phyloP scores from a whole-genome alignment of 179 eudicot genomes.

The Dionaea muscipula region DNA sequence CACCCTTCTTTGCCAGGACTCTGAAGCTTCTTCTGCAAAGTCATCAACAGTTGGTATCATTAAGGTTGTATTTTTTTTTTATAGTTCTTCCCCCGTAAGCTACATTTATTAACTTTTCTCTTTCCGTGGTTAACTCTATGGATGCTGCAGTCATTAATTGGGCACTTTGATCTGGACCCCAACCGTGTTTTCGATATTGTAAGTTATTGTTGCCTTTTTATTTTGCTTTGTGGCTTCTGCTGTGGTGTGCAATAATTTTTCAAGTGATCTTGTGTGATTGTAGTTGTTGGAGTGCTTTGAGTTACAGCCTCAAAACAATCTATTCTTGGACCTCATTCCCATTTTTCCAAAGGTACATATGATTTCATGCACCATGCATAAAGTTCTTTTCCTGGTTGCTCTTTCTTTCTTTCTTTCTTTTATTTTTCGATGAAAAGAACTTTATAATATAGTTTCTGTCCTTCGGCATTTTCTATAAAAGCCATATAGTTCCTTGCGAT shows the following conservation, averaged over 20 bases:
- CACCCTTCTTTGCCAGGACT: conserved; percentile 85
- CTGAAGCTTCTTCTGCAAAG: conserved; percentile 41
- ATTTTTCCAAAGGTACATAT: conserved; percentile 83
- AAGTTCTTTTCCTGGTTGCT: neutral
- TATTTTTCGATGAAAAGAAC: too few relatives aligned
- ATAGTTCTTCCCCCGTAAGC: neutral
- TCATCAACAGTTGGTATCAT: conserved; percentile 77
- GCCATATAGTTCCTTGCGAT: too few relatives aligned
- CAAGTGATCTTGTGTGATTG: conserved; percentile 1
- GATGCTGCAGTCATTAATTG: conserved; percentile 81
- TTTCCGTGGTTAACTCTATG: neutral
- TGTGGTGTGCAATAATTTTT: neutral
- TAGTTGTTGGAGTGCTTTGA: conserved; percentile 97
- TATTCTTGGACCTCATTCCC: conserved; percentile 84
- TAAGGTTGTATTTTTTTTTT: conserved; percentile 44
- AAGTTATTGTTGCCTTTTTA: conserved; percentile 24
- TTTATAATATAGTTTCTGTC: too few relatives aligned
- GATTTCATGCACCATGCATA: neutral
- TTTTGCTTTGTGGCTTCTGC: neutral
- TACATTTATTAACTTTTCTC: conserved; percentile 6
- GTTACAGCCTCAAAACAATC: conserved; percentile 62
- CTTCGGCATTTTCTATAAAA: too few relatives aligned
- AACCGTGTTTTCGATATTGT: conserved; percentile 98
- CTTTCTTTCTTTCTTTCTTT: neutral
- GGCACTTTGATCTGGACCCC: conserved; percentile 97